Evolutionary conservation across 2,329 filamentous ascomycete species (phyloP).

Genomic region (Exophiala bonariae): DNA sequence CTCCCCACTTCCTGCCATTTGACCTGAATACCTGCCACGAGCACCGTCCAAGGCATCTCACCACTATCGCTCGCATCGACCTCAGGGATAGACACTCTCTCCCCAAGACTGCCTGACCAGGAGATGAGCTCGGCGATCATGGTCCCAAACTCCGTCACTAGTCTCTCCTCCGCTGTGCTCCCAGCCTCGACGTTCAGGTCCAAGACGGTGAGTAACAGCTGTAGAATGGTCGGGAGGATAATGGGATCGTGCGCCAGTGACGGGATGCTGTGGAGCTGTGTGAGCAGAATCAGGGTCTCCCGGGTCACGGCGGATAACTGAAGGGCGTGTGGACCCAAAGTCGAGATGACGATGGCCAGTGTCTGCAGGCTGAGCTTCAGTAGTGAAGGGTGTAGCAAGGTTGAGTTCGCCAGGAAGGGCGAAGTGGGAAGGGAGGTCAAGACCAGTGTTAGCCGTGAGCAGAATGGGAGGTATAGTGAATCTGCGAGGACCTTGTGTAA

Average conservation of each 20-base stretch:
- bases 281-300: constrained; percentile 81
- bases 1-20: constrained; percentile 65
- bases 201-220: constrained; percentile 75
- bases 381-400: constrained; percentile 70
- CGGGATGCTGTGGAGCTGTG: constrained; percentile 59
- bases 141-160: constrained; percentile 73
- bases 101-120: constrained; percentile 80
- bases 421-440: constrained; percentile 25
- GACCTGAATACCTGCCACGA: constrained; percentile 81
- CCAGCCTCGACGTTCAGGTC: constrained; percentile 67
- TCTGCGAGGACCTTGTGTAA: constrained; percentile 73
- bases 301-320: constrained; percentile 76
- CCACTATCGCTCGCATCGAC: constrained; percentile 57
- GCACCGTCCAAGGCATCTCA: constrained; percentile 49
- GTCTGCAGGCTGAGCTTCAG: constrained; percentile 83
- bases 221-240: constrained; percentile 73
- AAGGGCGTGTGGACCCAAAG: constrained; percentile 76
- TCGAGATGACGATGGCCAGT: constrained; percentile 76
- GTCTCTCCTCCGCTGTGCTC: constrained; percentile 57
- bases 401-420: constrained; percentile 29
- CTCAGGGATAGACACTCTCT: constrained; percentile 47
- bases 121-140: constrained; percentile 83
- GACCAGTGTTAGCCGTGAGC: constrained; percentile 70
- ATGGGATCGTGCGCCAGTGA: constrained; percentile 61
- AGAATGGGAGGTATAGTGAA: constrained; percentile 83